Conservation (phyloP, 106 monocot species). For the Phalaenopsis equestris region DNA sequence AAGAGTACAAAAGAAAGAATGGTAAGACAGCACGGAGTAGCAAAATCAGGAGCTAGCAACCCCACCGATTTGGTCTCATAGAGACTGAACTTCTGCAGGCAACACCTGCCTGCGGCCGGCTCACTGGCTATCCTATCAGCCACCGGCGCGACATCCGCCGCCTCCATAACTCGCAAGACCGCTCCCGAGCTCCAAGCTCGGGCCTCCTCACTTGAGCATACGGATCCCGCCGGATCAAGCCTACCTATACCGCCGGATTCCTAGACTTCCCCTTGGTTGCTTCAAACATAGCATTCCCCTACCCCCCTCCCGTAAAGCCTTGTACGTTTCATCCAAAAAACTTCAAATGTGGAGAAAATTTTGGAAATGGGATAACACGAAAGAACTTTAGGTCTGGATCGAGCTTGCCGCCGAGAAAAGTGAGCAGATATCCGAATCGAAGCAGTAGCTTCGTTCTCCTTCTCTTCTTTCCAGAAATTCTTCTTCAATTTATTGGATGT, state of each 20-base stretch:
- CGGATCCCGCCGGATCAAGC: constrained; percentile 13
- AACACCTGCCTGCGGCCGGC: not conserved
- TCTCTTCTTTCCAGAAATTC: not conserved
- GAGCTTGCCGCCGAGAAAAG: not conserved
- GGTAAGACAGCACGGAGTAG: not conserved
- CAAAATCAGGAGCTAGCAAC: not conserved
- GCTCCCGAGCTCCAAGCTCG: constrained; percentile 35
- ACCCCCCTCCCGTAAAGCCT: constrained; percentile 5
- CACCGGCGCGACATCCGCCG: not conserved
- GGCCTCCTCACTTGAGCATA: constrained; percentile 31
- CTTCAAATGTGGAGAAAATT: not conserved
- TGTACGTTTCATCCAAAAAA: not conserved
- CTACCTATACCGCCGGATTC: not conserved
- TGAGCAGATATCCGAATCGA: not conserved
- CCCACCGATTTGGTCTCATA: constrained; percentile 41
- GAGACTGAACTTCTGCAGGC: constrained; percentile 58
- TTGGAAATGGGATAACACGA: constrained; percentile 5
- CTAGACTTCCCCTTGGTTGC: constrained; percentile 24
- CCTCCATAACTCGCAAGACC: constrained; percentile 13
- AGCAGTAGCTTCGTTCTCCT: not conserved
- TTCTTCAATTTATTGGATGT: not conserved
- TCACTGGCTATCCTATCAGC: constrained; percentile 4
- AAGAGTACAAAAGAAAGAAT: not conserved
- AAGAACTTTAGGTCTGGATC: not conserved
- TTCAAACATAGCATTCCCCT: constrained; percentile 33